Evolutionary conservation across 495 filamentous ascomycete species (phyloP).

Genomic region (Penicillium egyptiacum): DNA sequence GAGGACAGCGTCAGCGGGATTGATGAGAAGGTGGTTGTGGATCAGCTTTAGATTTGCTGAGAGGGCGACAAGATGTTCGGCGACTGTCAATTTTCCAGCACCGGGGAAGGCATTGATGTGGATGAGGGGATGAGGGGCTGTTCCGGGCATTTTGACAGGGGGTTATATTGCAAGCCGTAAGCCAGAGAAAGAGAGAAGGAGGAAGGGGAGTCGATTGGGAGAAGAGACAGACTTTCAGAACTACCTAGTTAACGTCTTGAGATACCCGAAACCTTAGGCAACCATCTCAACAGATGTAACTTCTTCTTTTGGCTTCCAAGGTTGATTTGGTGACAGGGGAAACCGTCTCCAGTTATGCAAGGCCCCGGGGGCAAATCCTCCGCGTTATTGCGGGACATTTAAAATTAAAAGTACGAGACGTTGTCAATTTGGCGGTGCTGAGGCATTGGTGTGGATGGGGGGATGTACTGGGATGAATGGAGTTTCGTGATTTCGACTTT

Average conservation of each 20-base stretch:
- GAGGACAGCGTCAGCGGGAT: slow-evolving; percentile 8
- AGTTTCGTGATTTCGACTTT: no score
- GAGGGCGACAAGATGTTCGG: background rate
- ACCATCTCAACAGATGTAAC: no score
- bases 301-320: no score
- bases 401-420: no score
- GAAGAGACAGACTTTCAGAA: background rate
- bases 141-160: background rate
- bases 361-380: no score
- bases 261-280: no score
- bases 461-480: no score
- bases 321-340: no score
- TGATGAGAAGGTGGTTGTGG: slow-evolving; percentile 9
- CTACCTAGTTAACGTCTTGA: background rate
- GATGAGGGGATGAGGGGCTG: background rate
- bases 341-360: no score
- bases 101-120: background rate
- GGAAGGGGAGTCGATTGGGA: background rate
- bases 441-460: no score
- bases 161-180: background rate
- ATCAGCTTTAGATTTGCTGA: background rate
- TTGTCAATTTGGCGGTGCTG: no score
- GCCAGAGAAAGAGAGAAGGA: background rate
- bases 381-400: no score
- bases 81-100: background rate